These are phyloP conservation scores for Fragaria ananassa DNA, from an alignment of 306 rosid species.

Conservation along the genomic window DNA sequence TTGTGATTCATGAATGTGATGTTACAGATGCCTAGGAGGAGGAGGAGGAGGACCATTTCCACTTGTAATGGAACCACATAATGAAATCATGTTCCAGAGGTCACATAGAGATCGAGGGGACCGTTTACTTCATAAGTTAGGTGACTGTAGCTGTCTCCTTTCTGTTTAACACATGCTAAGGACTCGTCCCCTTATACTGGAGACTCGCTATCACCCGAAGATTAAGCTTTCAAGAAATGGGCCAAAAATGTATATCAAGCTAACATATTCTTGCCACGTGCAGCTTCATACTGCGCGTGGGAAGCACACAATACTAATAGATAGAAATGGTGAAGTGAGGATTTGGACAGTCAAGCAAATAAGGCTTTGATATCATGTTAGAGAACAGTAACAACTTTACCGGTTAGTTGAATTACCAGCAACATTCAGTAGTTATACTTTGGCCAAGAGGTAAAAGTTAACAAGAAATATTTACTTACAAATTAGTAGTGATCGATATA, in stretches of 20 bases:
- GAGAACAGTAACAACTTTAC: neutral
- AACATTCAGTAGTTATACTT: neutral
- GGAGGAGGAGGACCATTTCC: constrained; percentile 11
- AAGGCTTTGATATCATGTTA: neutral
- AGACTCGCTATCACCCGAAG: neutral
- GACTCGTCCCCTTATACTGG: neutral
- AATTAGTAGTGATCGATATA: no score
- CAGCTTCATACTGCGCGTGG: neutral
- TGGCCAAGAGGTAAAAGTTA: no score
- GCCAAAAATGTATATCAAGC: neutral
- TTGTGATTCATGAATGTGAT: neutral
- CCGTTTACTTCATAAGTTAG: neutral
- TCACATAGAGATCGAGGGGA: neutral
- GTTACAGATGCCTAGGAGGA: neutral
- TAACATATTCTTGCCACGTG: neutral
- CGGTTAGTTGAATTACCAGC: neutral
- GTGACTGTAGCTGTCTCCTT: neutral
- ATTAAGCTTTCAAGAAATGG: neutral
- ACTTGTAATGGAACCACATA: neutral
- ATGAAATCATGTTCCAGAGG: neutral
- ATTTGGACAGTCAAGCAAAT: neutral
- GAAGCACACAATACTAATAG: neutral
- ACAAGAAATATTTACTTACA: no score
- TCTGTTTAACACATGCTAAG: neutral
- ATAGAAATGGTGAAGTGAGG: neutral